Evolutionary conservation across 176 grass and related monocot species (phyloP), one percentile per base, ranked within the genome.

Genomic region (Metroxylon sagu): DNA sequence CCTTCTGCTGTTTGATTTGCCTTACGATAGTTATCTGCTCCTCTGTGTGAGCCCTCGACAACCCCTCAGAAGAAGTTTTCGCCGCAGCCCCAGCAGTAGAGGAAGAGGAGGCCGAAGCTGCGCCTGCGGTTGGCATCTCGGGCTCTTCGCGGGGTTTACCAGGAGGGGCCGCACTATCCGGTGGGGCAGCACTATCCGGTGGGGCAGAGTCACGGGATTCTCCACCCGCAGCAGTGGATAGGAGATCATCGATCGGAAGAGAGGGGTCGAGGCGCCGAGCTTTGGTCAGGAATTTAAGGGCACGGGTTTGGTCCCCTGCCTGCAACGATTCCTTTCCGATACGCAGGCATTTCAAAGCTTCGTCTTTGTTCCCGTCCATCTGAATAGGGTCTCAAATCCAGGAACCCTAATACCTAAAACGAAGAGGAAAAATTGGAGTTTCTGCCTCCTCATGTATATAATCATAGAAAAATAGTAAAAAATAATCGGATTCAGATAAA

Each of bases 281-380:
- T 62, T 92, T 98, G 57, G 62, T 65, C 17, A 98, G 56, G 64
- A 98, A 98, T 64, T 92, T 98, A 53, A 89, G 12, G 61, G 93
- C 93, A 18, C 93, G 84, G 15, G 63, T 12, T 18, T 56, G 77
- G 50, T 98, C 93, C 4, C 88, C 88, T 4, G 70, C 75, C 12
- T 83, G 75, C 35, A 92, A 58, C 29, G 93, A 87, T 5, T 59
- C 67, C 71, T 77, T 89, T 14, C 76, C 93, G 58, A 98, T 98
- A 43, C 88, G 76, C 72, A 98, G 59, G 82, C 87, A 91, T 69
- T 92, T 92, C 65, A 29, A 66, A 1, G 93, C 93, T 58, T 98
- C 93, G 65, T 92, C 93, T 71, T 92, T 98, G 88, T 98, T 98
- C 43, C 93, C 88, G 5, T 98, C 93, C 93, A 98, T 98, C 59